These are phyloP conservation scores for Albatrellus ellisii DNA, from an alignment of 768 basidiomycete species.

Conservation along the genomic window DNA sequence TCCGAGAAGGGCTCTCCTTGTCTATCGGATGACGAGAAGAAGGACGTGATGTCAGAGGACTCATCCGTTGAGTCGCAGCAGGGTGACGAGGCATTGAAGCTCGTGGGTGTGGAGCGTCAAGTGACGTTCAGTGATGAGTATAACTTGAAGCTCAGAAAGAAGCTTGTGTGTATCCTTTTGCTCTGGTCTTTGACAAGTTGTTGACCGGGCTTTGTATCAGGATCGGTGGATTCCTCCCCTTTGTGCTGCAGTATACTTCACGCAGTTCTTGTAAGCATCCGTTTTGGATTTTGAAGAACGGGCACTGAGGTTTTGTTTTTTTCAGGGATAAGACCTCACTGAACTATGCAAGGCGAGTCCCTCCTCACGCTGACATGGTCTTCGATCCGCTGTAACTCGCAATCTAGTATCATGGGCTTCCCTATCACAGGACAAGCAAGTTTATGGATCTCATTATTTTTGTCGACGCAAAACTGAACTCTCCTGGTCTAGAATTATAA, in stretches of 20 bases:
- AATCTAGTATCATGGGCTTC: constrained; percentile 45
- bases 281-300: neutral
- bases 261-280: constrained; percentile 41
- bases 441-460: neutral
- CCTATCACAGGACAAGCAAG: constrained; percentile 48
- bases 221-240: constrained; percentile 40
- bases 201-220: constrained; percentile 16
- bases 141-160: constrained; percentile 40
- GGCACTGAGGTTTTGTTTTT: neutral
- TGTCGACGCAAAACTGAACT: neutral
- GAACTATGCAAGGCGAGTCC: constrained; percentile 49
- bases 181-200: neutral
- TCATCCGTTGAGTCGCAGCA: constrained; percentile 23
- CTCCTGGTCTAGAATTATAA: constrained; percentile 36
- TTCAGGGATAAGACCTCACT: constrained; percentile 54
- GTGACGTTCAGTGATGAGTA: constrained; percentile 47
- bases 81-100: constrained; percentile 47
- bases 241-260: constrained; percentile 55
- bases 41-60: constrained; percentile 14
- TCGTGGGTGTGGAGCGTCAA: constrained; percentile 41
- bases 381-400: neutral
- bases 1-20: constrained; percentile 13
- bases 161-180: constrained; percentile 31
- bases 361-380: neutral
- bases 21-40: constrained; percentile 22